Evolutionary conservation across 148 eudicot species (phyloP), one percentile per base, ranked within the genome.

Genomic region (Nyssa sinensis): DNA sequence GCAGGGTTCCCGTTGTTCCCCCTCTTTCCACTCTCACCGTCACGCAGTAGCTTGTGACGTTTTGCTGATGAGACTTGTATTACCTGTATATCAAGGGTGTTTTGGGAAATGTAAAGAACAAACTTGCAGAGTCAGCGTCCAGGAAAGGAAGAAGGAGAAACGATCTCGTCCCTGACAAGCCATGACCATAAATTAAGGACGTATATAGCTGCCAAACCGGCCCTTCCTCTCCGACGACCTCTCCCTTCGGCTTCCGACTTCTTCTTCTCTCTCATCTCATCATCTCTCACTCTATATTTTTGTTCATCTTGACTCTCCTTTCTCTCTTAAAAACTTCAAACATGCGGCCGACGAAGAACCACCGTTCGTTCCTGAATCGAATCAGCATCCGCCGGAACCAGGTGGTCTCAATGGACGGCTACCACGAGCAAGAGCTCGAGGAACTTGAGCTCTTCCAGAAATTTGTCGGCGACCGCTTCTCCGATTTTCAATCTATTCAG

Each of bases 361-460:
- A 94, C 71, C 84, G 88, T 0, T 86, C 94, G 9, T 91, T 94
- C 91, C 82, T 94, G 31, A 88, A 87, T 57, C 86, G 91, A 21
- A 91, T 94, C 25, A 91, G 97, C 80, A 88, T 88, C 75, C 97
- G 98, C 1, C 89, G 97, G 3, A 91, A 89, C 82, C 98, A 94
- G 71, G 87, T 91, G 7, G 87, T 79, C 2, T 80, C 90, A 0
- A 82, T 85, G 87, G 98, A 93, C 24, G 74, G 69, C 72, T 83
- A 80, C 70, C 72, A 80, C 69, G 83, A 81, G 2, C 82, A 77
- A 58, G 86, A 83, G 34, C 82, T 84, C 2, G 94, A 87, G 27
- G 93, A 89, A 73, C 86, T 91, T 29, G 97, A 93, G 4, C 75
- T 80, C 21, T 89, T 91, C 77, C 97, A 88, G 32, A 84, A 82